Percentiles rank a stretch among this genome's conserved stretches.
Conservation (phyloP, 345 rosid genomes). For the Garcia nutans region DNA sequence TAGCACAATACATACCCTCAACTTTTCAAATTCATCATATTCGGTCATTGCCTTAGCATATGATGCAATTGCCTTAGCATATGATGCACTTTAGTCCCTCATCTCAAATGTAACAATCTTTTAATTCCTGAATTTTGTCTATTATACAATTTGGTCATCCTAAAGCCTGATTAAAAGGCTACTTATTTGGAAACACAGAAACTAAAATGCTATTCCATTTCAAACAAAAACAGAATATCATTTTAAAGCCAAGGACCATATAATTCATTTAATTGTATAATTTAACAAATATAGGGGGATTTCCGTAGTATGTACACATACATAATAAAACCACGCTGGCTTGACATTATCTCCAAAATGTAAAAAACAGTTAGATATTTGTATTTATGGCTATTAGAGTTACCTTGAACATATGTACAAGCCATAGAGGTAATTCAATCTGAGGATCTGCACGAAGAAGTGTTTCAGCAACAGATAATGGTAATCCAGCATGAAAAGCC, state of each 20-base stretch:
- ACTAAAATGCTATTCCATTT: neutral
- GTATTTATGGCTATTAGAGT: slow-evolving; percentile 20
- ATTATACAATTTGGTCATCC: neutral
- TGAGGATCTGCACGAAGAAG: slow-evolving; percentile 79
- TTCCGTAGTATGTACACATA: no score
- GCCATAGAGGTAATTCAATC: slow-evolving; percentile 93
- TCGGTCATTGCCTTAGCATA: no score
- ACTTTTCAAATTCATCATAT: no score
- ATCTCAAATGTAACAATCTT: neutral
- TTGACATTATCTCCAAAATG: neutral
- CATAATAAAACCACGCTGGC: neutral
- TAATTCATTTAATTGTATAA: neutral
- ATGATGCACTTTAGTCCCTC: neutral
- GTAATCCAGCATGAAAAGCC: slow-evolving; percentile 67
- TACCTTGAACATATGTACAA: slow-evolving; percentile 95
- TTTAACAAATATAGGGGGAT: no score
- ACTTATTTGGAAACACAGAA: neutral
- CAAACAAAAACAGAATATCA: no score
- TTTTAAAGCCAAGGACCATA: neutral
- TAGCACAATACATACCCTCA: no score
- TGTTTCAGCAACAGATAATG: slow-evolving; percentile 82
- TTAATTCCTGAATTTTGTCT: neutral
- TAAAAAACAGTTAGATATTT: neutral
- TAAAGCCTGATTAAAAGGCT: neutral
- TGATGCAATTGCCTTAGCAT: no score